A percentile compares a stretch with the other conserved stretches of the same genome.
Conservation (phyloP, 257 asterid genomes). For the Fraxinus quadrangulata region DNA sequence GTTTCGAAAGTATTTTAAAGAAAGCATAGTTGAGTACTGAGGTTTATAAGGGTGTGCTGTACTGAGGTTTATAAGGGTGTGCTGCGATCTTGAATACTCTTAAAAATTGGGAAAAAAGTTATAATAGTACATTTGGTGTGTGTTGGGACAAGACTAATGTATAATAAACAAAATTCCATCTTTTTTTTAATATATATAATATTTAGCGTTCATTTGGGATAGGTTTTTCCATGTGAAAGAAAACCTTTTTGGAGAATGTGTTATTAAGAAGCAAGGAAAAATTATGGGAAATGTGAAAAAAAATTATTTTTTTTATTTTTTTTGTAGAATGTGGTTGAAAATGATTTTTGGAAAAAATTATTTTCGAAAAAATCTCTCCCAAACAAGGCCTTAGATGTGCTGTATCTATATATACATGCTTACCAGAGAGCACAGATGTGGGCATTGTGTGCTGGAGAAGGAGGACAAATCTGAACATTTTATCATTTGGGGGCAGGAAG, state of each 20-base stretch:
- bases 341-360: too few species aligned
- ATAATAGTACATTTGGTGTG: background rate
- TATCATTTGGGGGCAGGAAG: slow-evolving; percentile 80
- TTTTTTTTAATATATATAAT: background rate
- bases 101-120: too few species aligned
- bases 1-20: too few species aligned
- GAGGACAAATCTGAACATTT: slow-evolving; percentile 94
- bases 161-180: too few species aligned
- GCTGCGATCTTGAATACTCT: background rate
- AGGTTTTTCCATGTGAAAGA: too few species aligned
- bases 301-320: too few species aligned
- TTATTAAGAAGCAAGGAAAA: too few species aligned
- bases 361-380: too few species aligned
- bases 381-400: background rate
- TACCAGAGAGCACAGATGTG: slow-evolving; percentile 93
- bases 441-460: slow-evolving; percentile 99
- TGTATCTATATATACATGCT: slow-evolving; percentile 11
- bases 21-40: too few species aligned
- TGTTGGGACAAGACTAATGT: background rate
- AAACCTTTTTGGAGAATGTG: too few species aligned
- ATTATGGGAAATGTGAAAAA: too few species aligned
- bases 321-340: too few species aligned
- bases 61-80: background rate
- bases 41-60: background rate
- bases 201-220: background rate